Evolutionary conservation across 352 stramenopile genomes (phyloP), one percentile per base, ranked within the genome.

Genomic region (Pythium dissimile): DNA sequence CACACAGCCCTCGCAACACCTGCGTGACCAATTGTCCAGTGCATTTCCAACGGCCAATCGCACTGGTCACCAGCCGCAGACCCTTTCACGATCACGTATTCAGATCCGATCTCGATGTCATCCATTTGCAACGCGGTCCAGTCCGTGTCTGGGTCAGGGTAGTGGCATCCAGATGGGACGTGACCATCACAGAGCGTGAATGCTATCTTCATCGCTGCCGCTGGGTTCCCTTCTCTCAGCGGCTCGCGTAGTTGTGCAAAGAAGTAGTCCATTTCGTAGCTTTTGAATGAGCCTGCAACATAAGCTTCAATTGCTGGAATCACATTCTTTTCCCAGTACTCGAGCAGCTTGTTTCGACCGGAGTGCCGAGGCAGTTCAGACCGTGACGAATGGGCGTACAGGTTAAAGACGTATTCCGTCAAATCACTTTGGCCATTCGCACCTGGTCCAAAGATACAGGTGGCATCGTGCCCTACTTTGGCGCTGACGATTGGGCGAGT

Each of bases 261-360:
- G 46, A 92, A 92, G 32, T 92, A 92, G 31, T 92, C 80, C 83
- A 92, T 92, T 53, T 92, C 83, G 52, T 92, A 92, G 38, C 73
- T 88, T 60, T 92, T 92, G 55, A 92, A 92, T 13, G 83, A 92
- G 0, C 83, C 83, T 2, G 79, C 71, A 9, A 92, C 83, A 37
- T 92, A 92, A 23, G 77, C 83, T 51, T 92, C 77, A 45, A 92
- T 90, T 20, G 83, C 80, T 28, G 83, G 83, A 49, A 92, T 92
- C 27, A 92, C 83, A 45, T 92, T 85, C 52, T 88, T 88, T 52
- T 92, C 83, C 83, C 83, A 92, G 31, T 88, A 89, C 50, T 92
- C 83, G 31, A 92, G 57, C 46, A 92, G 64, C 52, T 92, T 92
- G 66, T 92, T 92, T 54, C 83, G 65, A 0, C 80, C 78, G 0